Conservation (phyloP, 177 flowering plant species). For the Telopea speciosissima region DNA sequence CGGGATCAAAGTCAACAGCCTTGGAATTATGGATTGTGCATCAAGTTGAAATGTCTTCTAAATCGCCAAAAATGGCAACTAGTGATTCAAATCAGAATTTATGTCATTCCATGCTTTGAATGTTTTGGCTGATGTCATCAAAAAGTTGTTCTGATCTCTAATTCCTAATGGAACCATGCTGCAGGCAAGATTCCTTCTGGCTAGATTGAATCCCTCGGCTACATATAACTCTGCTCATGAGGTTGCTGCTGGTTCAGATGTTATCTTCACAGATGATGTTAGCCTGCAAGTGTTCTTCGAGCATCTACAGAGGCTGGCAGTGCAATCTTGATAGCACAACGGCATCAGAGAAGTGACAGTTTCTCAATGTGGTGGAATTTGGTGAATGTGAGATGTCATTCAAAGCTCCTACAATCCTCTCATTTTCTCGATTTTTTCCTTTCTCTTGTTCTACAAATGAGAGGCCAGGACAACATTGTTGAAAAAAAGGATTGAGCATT, state of each 20-base stretch:
- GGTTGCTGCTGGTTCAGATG: constrained; percentile 69
- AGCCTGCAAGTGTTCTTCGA: constrained; percentile 92
- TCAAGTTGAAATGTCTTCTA: no score
- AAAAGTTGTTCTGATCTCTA: background rate
- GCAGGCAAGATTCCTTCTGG: constrained; percentile 91
- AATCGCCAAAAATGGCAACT: no score
- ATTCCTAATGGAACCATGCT: background rate
- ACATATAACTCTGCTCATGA: constrained; percentile 73
- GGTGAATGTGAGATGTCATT: constrained; percentile 4
- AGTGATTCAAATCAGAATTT: background rate
- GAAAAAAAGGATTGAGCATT: constrained; percentile 20
- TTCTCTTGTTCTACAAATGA: constrained; percentile 13
- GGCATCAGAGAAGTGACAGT: background rate
- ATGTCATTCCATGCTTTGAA: background rate
- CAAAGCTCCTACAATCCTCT: background rate
- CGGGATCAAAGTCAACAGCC: background rate
- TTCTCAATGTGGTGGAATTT: background rate
- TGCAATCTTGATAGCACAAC: constrained; percentile 54
- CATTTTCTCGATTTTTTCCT: constrained; percentile 13
- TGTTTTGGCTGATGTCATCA: background rate
- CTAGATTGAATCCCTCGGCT: constrained; percentile 91
- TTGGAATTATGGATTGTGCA: background rate
- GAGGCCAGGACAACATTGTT: constrained; percentile 17
- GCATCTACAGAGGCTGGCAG: constrained; percentile 93
- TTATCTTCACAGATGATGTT: constrained; percentile 96